Evolutionary conservation across 2,329 filamentous ascomycete genomes (phyloP).

Genomic region (Mycosphaerella sp.): DNA sequence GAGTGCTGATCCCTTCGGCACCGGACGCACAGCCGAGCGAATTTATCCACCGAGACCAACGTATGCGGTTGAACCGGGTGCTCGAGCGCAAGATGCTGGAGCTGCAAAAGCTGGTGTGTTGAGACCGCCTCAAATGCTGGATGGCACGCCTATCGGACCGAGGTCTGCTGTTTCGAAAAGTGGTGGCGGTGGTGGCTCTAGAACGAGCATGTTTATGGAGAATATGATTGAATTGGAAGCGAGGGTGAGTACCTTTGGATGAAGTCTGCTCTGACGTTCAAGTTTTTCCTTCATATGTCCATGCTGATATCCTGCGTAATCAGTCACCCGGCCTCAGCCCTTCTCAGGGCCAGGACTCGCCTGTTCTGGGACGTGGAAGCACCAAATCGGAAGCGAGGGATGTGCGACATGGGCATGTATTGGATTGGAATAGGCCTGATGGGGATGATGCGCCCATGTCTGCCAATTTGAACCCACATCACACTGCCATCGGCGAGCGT

Average conservation of each 20-base stretch:
- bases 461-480: conserved; percentile 18
- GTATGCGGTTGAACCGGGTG: conserved; percentile 10
- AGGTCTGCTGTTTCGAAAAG: conserved; percentile 6
- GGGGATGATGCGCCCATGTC: conserved; percentile 11
- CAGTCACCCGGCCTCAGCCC: conserved; percentile 7
- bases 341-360: conserved; percentile 5
- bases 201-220: conserved; percentile 17
- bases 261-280: background rate
- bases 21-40: conserved; percentile 14
- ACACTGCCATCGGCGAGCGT: conserved; percentile 17
- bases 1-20: conserved; percentile 21
- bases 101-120: conserved; percentile 11
- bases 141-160: conserved; percentile 10
- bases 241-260: conserved; percentile 9
- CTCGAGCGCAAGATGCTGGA: conserved; percentile 13
- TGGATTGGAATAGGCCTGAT: conserved; percentile 6
- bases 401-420: conserved; percentile 2
- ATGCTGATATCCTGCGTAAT: background rate
- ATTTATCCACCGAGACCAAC: background rate
- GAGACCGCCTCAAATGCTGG: conserved; percentile 17
- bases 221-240: conserved; percentile 21
- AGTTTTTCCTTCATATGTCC: conserved; percentile 4
- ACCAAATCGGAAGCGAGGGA: background rate
- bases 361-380: conserved; percentile 2
- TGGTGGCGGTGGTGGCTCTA: background rate